These are phyloP conservation scores for Pseudopithomyces maydicus DNA, from an alignment of 2,329 filamentous ascomycete species.

Conservation along the genomic window DNA sequence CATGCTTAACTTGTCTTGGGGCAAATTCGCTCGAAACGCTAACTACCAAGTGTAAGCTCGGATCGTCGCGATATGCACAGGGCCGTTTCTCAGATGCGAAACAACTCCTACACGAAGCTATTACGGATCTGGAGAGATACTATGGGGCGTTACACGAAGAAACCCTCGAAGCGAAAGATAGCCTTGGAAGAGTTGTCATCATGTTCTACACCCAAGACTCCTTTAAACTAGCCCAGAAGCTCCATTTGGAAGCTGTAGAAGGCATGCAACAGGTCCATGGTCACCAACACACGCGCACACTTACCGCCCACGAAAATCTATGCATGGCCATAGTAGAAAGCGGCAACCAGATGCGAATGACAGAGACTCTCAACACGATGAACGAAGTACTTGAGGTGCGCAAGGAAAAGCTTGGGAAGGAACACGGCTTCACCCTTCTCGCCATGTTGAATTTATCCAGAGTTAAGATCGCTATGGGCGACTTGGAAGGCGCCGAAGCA, in stretches of 20 bases:
- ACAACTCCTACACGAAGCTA: constrained; percentile 21
- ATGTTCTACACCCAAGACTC: constrained; percentile 3
- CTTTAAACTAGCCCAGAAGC: constrained; percentile 5
- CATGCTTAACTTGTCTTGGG: constrained; percentile 23
- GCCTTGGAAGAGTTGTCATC: constrained; percentile 17
- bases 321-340: neutral
- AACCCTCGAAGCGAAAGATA: constrained; percentile 28
- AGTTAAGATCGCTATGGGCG: constrained; percentile 15
- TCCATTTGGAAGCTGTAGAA: constrained; percentile 10
- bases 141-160: constrained; percentile 20
- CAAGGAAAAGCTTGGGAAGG: constrained; percentile 26
- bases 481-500: neutral
- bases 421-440: constrained; percentile 31
- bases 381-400: constrained; percentile 16
- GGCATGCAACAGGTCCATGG: constrained; percentile 12
- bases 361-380: constrained; percentile 10
- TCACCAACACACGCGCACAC: constrained; percentile 10
- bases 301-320: neutral
- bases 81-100: constrained; percentile 23
- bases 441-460: constrained; percentile 24
- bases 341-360: neutral
- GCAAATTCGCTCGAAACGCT: constrained; percentile 12
- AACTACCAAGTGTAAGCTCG: constrained; percentile 23
- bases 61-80: constrained; percentile 18
- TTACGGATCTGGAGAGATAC: constrained; percentile 17